Evolutionary conservation across 2,329 filamentous ascomycete species (phyloP).

Genomic region (Aspergillus oerlinghausenensis): DNA sequence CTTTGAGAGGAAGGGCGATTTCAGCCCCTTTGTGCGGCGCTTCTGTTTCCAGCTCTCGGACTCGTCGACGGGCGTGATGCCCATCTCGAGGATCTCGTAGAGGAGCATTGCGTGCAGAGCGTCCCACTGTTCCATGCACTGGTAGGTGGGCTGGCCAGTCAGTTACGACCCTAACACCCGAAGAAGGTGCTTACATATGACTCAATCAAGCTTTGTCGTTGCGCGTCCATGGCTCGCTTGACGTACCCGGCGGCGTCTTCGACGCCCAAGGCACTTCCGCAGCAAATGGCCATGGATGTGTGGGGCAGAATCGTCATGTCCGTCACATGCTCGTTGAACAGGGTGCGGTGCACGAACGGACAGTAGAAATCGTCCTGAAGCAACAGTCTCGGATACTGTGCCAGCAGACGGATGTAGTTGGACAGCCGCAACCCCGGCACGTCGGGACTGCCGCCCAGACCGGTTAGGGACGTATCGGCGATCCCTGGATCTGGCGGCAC

Average conservation of each 20-base stretch:
- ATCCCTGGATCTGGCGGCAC: neutral
- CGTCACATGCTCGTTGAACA: slow-evolving; percentile 14
- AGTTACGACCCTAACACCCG: neutral
- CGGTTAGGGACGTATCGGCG: neutral
- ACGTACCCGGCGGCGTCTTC: slow-evolving; percentile 12
- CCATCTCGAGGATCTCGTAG: slow-evolving; percentile 17
- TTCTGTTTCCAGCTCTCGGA: slow-evolving; percentile 14
- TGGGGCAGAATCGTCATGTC: slow-evolving; percentile 17
- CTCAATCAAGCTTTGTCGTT: slow-evolving; percentile 17
- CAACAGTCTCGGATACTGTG: slow-evolving; percentile 16
- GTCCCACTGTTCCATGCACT: slow-evolving; percentile 13
- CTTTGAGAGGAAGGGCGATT: slow-evolving; percentile 17
- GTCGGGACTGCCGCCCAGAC: neutral
- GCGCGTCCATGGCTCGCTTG: slow-evolving; percentile 14
- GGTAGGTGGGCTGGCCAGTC: slow-evolving; percentile 1
- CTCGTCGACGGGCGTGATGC: slow-evolving; percentile 2
- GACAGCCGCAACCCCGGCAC: neutral
- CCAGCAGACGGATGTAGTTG: slow-evolving; percentile 6
- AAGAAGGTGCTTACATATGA: slow-evolving; percentile 4
- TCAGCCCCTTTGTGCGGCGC: slow-evolving; percentile 10
- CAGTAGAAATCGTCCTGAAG: slow-evolving; percentile 11
- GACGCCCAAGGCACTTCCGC: slow-evolving; percentile 11
- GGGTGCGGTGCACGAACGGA: slow-evolving; percentile 15
- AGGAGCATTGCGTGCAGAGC: slow-evolving; percentile 22
- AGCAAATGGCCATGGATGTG: slow-evolving; percentile 21